A percentile compares a stretch with the other conserved stretches of the same genome.
phyloP scores from a whole-genome alignment of 2,329 filamentous ascomycete species.

The Diaporthe sp. region DNA sequence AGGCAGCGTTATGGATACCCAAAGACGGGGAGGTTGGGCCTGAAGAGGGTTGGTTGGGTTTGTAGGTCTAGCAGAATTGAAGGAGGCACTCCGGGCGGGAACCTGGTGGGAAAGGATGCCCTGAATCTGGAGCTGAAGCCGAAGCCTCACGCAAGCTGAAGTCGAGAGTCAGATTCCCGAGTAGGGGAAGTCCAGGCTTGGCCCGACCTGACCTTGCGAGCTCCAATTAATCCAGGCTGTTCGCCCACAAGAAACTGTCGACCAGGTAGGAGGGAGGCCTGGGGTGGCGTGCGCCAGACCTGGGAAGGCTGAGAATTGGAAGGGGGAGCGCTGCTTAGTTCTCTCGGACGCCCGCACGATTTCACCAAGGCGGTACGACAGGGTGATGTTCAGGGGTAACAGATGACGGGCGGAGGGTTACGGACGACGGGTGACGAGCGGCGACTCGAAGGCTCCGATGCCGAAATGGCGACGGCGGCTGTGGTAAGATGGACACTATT shows the following conservation, averaged over 20 bases:
- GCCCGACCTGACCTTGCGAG: neutral
- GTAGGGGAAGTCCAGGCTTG: constrained; percentile 27
- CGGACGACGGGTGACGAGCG: constrained; percentile 9
- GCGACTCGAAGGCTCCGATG: constrained; percentile 6
- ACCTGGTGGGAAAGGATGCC: neutral
- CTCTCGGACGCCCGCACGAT: constrained; percentile 3
- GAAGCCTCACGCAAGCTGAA: constrained; percentile 13
- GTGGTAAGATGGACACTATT: neutral
- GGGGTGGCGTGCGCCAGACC: neutral
- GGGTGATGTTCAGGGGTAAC: constrained; percentile 15
- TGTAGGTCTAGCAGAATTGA: neutral
- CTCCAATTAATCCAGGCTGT: neutral
- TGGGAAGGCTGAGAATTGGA: constrained; percentile 6
- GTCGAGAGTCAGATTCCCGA: constrained; percentile 1
- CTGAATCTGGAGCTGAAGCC: constrained; percentile 3
- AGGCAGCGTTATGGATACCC: neutral
- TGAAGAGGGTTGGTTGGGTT: neutral
- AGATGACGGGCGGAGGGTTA: neutral
- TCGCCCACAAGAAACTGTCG: neutral
- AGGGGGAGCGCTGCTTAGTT: neutral
- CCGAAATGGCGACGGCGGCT: constrained; percentile 24
- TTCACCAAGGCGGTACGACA: neutral
- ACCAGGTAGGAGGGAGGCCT: neutral
- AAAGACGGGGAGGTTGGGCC: neutral
- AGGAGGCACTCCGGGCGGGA: constrained; percentile 13